Percentiles rank a stretch among this genome's conserved stretches.
Evolutionary conservation across 1,139 yeast species (phyloP).

Genomic region (Petasospora rhodanensis): DNA sequence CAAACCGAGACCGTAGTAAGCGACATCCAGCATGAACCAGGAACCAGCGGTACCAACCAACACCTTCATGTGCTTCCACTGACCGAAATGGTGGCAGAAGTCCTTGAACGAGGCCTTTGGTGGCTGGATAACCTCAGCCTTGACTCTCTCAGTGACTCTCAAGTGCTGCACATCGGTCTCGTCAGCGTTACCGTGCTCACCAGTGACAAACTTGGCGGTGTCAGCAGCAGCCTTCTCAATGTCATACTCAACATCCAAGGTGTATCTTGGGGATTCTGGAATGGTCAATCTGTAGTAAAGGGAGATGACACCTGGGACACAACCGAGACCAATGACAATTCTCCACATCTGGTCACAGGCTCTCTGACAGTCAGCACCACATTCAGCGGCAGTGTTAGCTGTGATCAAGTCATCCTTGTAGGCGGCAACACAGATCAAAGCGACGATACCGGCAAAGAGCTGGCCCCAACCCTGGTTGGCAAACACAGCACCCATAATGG

Average conservation of each 20-base stretch:
- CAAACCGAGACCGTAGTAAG: constrained; percentile 85
- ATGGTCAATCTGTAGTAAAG: constrained; percentile 87
- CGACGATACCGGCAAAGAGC: constrained; percentile 78
- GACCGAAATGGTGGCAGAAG: constrained; percentile 67
- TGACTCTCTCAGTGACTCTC: constrained; percentile 41
- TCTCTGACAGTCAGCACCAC: constrained; percentile 60
- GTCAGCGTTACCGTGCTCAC: constrained; percentile 42
- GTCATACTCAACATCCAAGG: constrained; percentile 65
- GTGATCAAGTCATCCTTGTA: constrained; percentile 54
- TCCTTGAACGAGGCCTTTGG: constrained; percentile 50
- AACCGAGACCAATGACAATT: constrained; percentile 79
- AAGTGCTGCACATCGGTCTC: constrained; percentile 36
- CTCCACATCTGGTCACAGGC: constrained; percentile 96
- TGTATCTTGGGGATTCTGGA: constrained; percentile 90
- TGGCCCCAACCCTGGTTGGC: constrained; percentile 95
- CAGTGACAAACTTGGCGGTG: constrained; percentile 43
- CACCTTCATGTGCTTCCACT: constrained; percentile 85
- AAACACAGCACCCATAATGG: constrained; percentile 89
- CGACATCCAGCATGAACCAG: constrained; percentile 95
- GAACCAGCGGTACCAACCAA: constrained; percentile 93
- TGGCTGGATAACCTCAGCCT: constrained; percentile 36
- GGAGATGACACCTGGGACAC: constrained; percentile 81
- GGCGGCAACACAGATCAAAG: constrained; percentile 66
- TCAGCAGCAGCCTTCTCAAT: constrained; percentile 64
- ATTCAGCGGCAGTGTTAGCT: constrained; percentile 48